These are phyloP conservation scores for Herpetomonas tarakana DNA, from an alignment of 208 protist genomes.

Conservation along the genomic window DNA sequence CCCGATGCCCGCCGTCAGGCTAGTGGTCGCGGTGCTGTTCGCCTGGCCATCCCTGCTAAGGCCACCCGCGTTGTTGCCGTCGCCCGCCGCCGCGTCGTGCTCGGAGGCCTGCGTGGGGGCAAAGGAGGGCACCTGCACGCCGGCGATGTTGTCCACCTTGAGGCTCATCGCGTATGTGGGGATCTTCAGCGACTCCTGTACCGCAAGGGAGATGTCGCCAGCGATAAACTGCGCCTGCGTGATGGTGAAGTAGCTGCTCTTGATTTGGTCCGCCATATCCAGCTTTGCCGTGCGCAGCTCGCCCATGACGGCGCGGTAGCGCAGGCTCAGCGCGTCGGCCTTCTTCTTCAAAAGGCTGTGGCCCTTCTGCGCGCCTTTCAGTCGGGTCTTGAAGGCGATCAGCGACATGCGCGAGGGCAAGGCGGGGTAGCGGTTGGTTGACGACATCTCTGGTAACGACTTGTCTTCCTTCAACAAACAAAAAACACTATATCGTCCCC, in stretches of 20 bases:
- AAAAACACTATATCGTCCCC: too few species aligned
- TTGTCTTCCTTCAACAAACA: conserved; percentile 1
- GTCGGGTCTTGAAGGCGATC: conserved; percentile 91
- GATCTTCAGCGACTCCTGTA: conserved; percentile 93
- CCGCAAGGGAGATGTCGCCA: conserved; percentile 94
- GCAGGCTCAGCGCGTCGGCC: conserved; percentile 97
- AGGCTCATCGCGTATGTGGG: conserved; percentile 88
- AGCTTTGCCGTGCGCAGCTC: conserved; percentile 93
- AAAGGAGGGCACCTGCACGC: conserved; percentile 97
- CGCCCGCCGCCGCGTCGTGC: conserved; percentile 16
- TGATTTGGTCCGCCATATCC: conserved; percentile 85
- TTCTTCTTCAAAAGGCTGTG: conserved; percentile 99
- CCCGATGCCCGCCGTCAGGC: conserved; percentile 90
- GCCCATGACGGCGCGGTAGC: conserved; percentile 94
- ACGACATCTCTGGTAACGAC: conserved; percentile 46
- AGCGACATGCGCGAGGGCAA: conserved; percentile 93
- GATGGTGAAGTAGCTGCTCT: conserved; percentile 94
- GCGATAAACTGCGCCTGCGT: conserved; percentile 96
- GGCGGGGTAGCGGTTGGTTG: conserved; percentile 78
- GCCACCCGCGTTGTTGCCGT: conserved; percentile 8
- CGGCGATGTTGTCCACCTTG: conserved; percentile 97
- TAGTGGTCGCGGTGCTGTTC: conserved; percentile 12
- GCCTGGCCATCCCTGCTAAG: neutral
- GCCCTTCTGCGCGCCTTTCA: conserved; percentile 98
- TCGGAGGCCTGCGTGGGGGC: conserved; percentile 35